Percentiles rank a stretch among this genome's conserved stretches.
Evolutionary conservation across 1,284 basidiomycete species (phyloP).

Genomic region (Apiotrichum sp.): DNA sequence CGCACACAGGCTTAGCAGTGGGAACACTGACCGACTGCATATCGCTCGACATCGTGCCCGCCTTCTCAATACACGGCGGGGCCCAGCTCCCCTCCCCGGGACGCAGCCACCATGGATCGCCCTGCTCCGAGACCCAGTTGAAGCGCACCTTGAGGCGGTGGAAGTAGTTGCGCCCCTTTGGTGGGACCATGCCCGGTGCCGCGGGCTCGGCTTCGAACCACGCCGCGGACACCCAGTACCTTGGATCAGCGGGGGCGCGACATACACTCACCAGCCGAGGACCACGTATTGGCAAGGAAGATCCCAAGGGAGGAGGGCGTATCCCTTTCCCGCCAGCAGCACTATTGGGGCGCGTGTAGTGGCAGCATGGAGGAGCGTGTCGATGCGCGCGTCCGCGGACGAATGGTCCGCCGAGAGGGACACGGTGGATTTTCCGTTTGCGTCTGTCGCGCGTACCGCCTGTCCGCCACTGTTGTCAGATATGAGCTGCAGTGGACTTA

Average conservation of each 20-base stretch:
- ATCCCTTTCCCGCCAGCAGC: slow-evolving; percentile 36
- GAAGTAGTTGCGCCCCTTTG: slow-evolving; percentile 20
- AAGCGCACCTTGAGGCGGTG: slow-evolving; percentile 41
- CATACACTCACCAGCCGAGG: slow-evolving; percentile 35
- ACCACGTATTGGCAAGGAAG: slow-evolving; percentile 33
- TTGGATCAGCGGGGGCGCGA: slow-evolving; percentile 1
- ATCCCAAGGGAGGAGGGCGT: slow-evolving; percentile 32
- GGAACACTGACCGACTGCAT: too few relatives aligned
- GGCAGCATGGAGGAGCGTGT: slow-evolving; percentile 28
- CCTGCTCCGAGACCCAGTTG: slow-evolving; percentile 40
- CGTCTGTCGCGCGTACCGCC: slow-evolving; percentile 11
- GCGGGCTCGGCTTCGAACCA: slow-evolving; percentile 40
- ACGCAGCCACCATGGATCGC: slow-evolving; percentile 37
- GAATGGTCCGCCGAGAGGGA: slow-evolving; percentile 32
- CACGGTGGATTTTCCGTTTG: not conserved
- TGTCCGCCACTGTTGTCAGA: slow-evolving; percentile 14
- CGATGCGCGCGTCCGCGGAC: slow-evolving; percentile 27
- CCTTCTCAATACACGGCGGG: not conserved
- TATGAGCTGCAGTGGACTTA: slow-evolving; percentile 3
- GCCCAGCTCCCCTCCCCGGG: slow-evolving; percentile 4
- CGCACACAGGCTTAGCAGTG: too few relatives aligned
- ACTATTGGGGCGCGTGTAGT: slow-evolving; percentile 27
- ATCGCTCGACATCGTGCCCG: too few relatives aligned
- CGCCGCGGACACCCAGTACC: slow-evolving; percentile 39
- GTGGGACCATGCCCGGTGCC: slow-evolving; percentile 13